Conservation (phyloP, 1,284 basidiomycete genomes). For the Moesziomyces parantarcticus region DNA sequence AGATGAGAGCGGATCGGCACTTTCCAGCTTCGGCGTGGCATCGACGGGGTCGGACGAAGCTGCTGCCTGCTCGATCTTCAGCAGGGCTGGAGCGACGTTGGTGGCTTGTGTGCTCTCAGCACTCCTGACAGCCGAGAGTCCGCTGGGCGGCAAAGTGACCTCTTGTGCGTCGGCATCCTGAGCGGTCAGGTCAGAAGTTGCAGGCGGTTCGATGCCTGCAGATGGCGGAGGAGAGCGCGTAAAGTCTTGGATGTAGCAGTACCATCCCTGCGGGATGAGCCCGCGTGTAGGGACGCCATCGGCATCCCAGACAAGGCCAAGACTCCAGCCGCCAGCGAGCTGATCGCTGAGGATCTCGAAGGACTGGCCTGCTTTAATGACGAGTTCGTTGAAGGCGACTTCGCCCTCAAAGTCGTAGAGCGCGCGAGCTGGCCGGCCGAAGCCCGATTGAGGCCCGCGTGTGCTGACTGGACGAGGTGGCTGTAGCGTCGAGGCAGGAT, state of each 20-base stretch:
- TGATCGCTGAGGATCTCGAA: conserved; percentile 59
- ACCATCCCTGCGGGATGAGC: conserved; percentile 58
- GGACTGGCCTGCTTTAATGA: conserved; percentile 44
- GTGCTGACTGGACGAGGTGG: conserved; percentile 14
- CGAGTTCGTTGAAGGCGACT: conserved; percentile 55
- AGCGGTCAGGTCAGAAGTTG: conserved; percentile 3
- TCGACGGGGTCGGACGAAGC: not conserved
- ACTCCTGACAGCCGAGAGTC: conserved; percentile 1
- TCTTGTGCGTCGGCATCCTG: not conserved
- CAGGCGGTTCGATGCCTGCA: conserved; percentile 11
- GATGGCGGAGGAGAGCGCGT: conserved; percentile 31
- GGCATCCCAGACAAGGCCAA: conserved; percentile 44
- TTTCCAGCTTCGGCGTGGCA: not conserved
- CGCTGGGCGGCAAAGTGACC: conserved; percentile 4
- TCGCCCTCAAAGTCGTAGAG: conserved; percentile 59
- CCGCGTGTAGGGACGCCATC: conserved; percentile 41
- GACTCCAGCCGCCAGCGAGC: conserved; percentile 57
- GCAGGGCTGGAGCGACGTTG: too few species aligned
- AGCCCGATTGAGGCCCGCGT: conserved; percentile 23
- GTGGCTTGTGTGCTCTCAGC: not conserved
- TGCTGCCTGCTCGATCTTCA: not conserved
- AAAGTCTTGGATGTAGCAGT: conserved; percentile 54
- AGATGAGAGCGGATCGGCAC: not conserved
- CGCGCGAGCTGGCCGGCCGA: conserved; percentile 52
- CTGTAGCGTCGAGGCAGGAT: conserved; percentile 1